Percentiles rank a stretch among this genome's conserved stretches.
phyloP scores from a whole-genome alignment of 225 moss, liverwort and hornwort genomes.

The Bryum argenteum region DNA sequence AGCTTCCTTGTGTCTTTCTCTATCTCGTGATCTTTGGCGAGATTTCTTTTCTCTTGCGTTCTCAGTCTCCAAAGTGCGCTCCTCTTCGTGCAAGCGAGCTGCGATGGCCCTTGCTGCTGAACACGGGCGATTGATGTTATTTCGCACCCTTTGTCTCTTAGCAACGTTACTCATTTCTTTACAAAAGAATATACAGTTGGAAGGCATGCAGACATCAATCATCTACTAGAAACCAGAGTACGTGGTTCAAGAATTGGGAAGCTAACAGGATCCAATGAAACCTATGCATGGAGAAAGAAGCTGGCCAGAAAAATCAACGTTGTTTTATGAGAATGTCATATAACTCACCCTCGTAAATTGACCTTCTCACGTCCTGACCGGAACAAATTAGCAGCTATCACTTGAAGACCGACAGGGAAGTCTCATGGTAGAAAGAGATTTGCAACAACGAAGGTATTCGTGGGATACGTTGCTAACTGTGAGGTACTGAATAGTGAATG shows the following conservation, averaged over 20 bases:
- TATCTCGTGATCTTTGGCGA: neutral
- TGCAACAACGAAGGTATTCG: neutral
- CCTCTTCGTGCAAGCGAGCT: neutral
- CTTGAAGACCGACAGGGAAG: neutral
- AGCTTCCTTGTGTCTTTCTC: neutral
- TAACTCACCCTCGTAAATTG: too few relatives aligned
- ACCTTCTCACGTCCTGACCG: neutral
- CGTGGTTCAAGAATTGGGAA: neutral
- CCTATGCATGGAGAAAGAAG: neutral
- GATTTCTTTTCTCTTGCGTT: neutral
- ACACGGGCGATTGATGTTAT: fast-evolving
- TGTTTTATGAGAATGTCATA: too few relatives aligned
- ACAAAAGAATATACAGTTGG: neutral
- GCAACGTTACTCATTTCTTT: neutral
- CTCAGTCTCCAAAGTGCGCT: fast-evolving
- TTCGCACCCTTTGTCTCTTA: neutral
- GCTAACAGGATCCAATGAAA: neutral
- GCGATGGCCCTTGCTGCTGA: fast-evolving
- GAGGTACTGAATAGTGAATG: neutral
- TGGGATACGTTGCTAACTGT: neutral
- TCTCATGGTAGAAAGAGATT: neutral
- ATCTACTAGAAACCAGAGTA: neutral
- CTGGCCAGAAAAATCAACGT: too few relatives aligned
- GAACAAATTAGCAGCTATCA: neutral
- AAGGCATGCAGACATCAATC: neutral